Evolutionary conservation across 805 yeast genomes (phyloP).

Genomic region (Pichia gijzeniarum): DNA sequence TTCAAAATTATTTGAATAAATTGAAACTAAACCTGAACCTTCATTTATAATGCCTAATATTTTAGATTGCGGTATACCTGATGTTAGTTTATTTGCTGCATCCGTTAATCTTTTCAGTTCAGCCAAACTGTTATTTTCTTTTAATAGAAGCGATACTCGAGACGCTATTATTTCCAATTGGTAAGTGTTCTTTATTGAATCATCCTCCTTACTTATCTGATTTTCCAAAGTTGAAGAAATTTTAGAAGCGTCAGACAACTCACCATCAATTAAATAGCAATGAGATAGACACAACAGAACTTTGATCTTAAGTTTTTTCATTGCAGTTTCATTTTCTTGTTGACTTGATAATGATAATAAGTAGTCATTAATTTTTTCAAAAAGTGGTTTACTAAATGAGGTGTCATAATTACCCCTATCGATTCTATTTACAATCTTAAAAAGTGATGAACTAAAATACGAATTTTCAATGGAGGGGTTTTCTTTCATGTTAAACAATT

Average conservation of each 20-base stretch:
- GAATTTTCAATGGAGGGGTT: constrained; percentile 15
- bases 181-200: constrained; percentile 40
- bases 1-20: constrained; percentile 53
- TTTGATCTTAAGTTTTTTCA: constrained; percentile 42
- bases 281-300: constrained; percentile 41
- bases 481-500: constrained; percentile 16
- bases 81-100: constrained; percentile 40
- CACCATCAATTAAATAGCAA: constrained; percentile 26
- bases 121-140: constrained; percentile 28
- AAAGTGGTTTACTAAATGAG: constrained; percentile 18
- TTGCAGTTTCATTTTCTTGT: constrained; percentile 6
- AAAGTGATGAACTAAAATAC: constrained; percentile 28
- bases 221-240: constrained; percentile 34
- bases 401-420: constrained; percentile 19
- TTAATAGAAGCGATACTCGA: constrained; percentile 50
- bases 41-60: constrained; percentile 71
- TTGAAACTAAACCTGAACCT: constrained; percentile 65
- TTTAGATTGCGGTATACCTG: constrained; percentile 70
- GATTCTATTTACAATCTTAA: constrained; percentile 25
- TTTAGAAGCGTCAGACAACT: constrained; percentile 29
- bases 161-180: constrained; percentile 61
- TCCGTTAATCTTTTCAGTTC: constrained; percentile 42
- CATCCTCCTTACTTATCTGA: constrained; percentile 35
- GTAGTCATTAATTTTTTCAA: constrained; percentile 18
- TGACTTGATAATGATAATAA: constrained; percentile 5